A percentile compares a stretch with the other conserved stretches of the same genome.
Conservation (phyloP, 2,329 filamentous ascomycete genomes). For the Epichloe glyceriae region DNA sequence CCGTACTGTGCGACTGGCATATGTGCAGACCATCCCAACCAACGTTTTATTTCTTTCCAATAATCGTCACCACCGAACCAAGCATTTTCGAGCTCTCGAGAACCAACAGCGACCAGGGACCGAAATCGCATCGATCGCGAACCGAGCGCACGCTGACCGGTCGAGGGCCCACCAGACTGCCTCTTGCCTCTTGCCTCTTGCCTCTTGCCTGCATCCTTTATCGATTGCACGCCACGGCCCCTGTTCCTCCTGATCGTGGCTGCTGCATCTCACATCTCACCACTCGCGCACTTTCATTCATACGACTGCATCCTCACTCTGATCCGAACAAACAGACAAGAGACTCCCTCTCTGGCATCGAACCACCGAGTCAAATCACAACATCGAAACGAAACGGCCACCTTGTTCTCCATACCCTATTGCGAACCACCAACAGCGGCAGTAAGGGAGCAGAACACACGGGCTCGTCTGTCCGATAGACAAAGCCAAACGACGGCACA, state of each 20-base stretch:
- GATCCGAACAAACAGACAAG: too few species aligned
- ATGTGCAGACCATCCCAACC: not conserved
- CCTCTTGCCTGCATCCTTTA: not conserved
- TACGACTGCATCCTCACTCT: not conserved
- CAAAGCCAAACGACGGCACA: not conserved
- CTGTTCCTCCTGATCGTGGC: not conserved
- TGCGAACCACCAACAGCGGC: not conserved
- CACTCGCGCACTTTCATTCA: not conserved
- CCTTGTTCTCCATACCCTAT: too few species aligned
- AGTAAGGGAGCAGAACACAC: not conserved
- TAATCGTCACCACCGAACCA: not conserved
- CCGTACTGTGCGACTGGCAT: too few species aligned
- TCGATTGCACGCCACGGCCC: not conserved
- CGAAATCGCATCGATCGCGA: not conserved
- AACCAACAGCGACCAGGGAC: not conserved
- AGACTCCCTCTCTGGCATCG: not conserved
- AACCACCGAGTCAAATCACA: not conserved
- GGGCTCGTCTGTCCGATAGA: not conserved
- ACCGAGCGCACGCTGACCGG: not conserved
- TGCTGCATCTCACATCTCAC: conserved; percentile 1
- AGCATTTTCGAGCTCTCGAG: not conserved
- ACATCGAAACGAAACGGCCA: not conserved
- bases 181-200: too few species aligned
- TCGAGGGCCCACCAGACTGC: too few species aligned
- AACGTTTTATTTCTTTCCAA: not conserved